Evolutionary conservation across 352 stramenopile species (phyloP), one percentile per base, ranked within the genome.

Genomic region (Phytophthora agathidicida): DNA sequence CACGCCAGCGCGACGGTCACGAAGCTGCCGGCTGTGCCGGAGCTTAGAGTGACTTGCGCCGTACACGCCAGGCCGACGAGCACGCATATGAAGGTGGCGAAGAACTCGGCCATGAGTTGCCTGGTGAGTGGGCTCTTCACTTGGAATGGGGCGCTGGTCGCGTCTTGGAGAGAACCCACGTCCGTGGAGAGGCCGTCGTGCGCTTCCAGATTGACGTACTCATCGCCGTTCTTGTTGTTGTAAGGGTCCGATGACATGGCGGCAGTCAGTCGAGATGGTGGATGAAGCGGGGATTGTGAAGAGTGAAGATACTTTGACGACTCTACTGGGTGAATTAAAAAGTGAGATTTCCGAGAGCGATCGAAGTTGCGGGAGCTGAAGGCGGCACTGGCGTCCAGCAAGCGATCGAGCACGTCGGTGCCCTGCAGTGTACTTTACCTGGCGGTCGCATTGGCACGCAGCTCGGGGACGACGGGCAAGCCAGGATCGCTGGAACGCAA

Each of bases 91-190:
- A 88, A 84, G 3, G 70, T 83, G 30, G 60, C 71, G 24, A 88
- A 64, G 53, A 82, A 83, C 56, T 86, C 77, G 23, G 70, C 75
- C 46, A 86, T 52, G 32, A 78, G 76, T 43, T 88, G 65, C 19
- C 70, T 78, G 9, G 71, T 31, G 32, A 83, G 59, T 22, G 27
- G 51, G n/a, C 42, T 74, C 58, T 71, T 77, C 11, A 73, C 59
- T 42, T 52, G 50, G 26, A 36, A 49, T 22, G 42, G 59, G 7
- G 45, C 27, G 47, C 43, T 14, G 11, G 24, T 17, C 10, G 44
- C 48, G 30, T 49, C 27, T n/a, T 65, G 31, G 13, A 65, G 23
- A 33, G 58, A 56, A 11, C 42, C 41, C 2, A 8, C 41, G 6
- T 32, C 46, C 41, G 42, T 51, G 16, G 51, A 53, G 41, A 39